phyloP scores from a whole-genome alignment of 2,329 filamentous ascomycete species.

The Biscogniauxia marginata region DNA sequence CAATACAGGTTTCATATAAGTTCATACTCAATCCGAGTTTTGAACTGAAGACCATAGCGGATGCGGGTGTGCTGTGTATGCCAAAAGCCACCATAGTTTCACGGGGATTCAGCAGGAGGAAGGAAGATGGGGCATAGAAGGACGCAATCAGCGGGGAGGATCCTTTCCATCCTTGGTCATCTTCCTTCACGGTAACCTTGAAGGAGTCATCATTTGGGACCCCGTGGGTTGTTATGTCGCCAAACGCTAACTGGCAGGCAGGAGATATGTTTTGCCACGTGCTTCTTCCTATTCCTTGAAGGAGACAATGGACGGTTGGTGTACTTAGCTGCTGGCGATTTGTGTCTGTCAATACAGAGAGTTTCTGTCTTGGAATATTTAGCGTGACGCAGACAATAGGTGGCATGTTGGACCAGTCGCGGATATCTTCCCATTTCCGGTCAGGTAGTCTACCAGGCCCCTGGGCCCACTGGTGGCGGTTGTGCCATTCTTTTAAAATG shows the following conservation, averaged over 20 bases:
- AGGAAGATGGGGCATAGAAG: conserved; percentile 38
- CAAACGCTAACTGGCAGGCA: conserved; percentile 43
- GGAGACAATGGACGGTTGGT: conserved; percentile 7
- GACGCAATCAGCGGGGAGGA: conserved; percentile 38
- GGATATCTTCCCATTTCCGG: too few relatives aligned
- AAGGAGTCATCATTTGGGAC: conserved; percentile 29
- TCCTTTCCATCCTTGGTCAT: conserved; percentile 38
- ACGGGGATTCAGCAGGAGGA: conserved; percentile 34
- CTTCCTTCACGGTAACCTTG: conserved; percentile 33
- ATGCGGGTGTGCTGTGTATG: conserved; percentile 27
- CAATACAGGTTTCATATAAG: conserved; percentile 34
- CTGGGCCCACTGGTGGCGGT: conserved; percentile 21
- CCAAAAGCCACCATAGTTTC: conserved; percentile 33
- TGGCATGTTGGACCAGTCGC: conserved; percentile 15
- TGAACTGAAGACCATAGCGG: conserved; percentile 20
- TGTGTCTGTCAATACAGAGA: conserved; percentile 4
- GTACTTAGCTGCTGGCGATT: conserved; percentile 1
- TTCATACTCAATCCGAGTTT: conserved; percentile 30
- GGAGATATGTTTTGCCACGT: conserved; percentile 26
- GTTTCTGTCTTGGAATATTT: conserved; percentile 13
- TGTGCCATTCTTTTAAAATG: neutral
- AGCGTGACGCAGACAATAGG: conserved; percentile 19
- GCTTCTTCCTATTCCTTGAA: neutral
- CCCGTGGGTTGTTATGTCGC: conserved; percentile 31
- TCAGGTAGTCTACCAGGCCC: too few relatives aligned